Percentiles rank a stretch among this genome's conserved stretches.
These are phyloP conservation scores for Talaromyces ruber DNA, from an alignment of 495 filamentous ascomycete species.

Conservation along the genomic window DNA sequence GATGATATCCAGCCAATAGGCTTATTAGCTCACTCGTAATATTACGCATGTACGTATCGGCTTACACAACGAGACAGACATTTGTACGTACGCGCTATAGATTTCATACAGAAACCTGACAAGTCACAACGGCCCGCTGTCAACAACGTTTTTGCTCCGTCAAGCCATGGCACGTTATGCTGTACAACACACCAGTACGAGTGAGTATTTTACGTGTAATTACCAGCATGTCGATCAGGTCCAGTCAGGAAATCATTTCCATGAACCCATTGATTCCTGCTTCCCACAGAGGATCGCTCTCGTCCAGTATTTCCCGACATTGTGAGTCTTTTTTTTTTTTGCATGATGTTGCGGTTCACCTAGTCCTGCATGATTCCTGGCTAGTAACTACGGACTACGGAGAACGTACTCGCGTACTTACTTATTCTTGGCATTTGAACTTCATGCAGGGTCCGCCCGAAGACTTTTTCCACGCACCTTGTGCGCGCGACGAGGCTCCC, in stretches of 20 bases:
- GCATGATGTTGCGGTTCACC: neutral
- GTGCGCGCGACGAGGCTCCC: neutral
- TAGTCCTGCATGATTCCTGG: neutral
- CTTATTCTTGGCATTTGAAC: neutral
- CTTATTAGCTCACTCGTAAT: neutral
- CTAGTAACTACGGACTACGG: neutral
- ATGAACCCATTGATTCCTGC: neutral
- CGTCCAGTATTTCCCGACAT: neutral
- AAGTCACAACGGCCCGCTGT: slow-evolving; percentile 1
- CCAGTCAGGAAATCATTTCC: neutral
- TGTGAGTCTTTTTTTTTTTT: neutral
- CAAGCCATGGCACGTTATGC: neutral
- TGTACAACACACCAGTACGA: neutral
- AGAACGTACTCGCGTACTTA: neutral
- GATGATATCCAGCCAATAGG: neutral
- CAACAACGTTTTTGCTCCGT: slow-evolving; percentile 4
- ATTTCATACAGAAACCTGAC: neutral
- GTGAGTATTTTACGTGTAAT: neutral
- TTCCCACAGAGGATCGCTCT: neutral
- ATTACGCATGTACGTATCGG: neutral
- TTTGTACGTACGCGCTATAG: neutral
- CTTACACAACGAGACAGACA: neutral
- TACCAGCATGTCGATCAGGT: neutral
- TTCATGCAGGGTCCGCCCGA: slow-evolving; percentile 3
- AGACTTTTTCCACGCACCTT: slow-evolving; percentile 1